Evolutionary conservation across 2,329 filamentous ascomycete genomes (phyloP), one percentile per base, ranked within the genome.

Genomic region (Fusarium sp.): DNA sequence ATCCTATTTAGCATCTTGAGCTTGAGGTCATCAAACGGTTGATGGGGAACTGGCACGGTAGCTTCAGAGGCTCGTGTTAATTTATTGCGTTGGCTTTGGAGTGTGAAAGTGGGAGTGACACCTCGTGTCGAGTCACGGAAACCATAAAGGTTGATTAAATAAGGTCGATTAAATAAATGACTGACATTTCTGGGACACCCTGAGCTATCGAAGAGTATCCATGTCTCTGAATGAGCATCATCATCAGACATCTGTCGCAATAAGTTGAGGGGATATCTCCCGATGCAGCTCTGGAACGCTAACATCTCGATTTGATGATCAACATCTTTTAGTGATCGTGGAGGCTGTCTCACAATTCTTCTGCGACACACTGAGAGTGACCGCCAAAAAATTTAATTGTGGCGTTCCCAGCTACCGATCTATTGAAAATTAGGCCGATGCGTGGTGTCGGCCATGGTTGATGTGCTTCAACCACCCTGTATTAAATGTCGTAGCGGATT

Each of bases 371-470:
- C 18, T 26, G 29, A 10, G 18, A 43, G 48, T 48, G 38, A 44
- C 38, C 33, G 33, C 6, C 33, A 38, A 50, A 33, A 20, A 28
- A 33, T 48, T 42, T 53, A 47, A 48, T 67, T 49, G 68, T 66
- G 66, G 68, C 68, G 61, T 43, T 54, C 28, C 37, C 47, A 29
- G 39, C 31, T 28, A 38, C 47, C 42, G 59, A 55, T 57, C 61
- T 66, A 64, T 66, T 49, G 55, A 64, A 53, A 58, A 59, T 57
- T 57, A 39, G 35, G 24, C 31, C 49, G 57, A 57, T 61, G 23
- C 37, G 35, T 69, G 54, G 60, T 42, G 44, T 29, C 42, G 35
- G 31, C 24, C 43, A 49, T 29, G 37, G 53, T 53, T 24, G 46
- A 55, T 46, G 44, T 35, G 13, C 38, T 44, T 49, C 37, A 44